A percentile compares a stretch with the other conserved stretches of the same genome.
Evolutionary conservation across 2,329 filamentous ascomycete species (phyloP).

Genomic region (Beauveria asiatica): DNA sequence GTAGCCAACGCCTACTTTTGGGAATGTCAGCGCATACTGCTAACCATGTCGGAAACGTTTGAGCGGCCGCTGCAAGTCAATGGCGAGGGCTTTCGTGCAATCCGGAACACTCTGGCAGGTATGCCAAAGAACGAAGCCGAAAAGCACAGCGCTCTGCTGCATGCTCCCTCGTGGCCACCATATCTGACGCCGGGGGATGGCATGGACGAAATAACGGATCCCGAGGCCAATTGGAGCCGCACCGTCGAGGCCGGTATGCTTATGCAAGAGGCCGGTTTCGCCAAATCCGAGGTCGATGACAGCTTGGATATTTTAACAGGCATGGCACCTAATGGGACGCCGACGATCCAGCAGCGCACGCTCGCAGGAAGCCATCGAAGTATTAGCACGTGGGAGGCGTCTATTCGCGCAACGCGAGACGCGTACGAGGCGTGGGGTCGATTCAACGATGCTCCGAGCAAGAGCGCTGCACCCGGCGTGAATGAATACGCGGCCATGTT

Average conservation of each 20-base stretch:
- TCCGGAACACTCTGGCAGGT: slow-evolving; percentile 44
- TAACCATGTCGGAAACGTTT: slow-evolving; percentile 42
- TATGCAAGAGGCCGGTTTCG: slow-evolving; percentile 50
- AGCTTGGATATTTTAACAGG: slow-evolving; percentile 47
- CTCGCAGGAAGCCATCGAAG: slow-evolving; percentile 14
- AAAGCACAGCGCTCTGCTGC: slow-evolving; percentile 36
- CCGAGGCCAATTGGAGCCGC: slow-evolving; percentile 45
- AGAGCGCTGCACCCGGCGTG: slow-evolving; percentile 26
- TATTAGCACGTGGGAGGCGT: slow-evolving; percentile 42
- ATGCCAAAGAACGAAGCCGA: slow-evolving; percentile 45
- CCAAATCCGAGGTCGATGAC: slow-evolving; percentile 35
- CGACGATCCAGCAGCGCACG: slow-evolving; percentile 44
- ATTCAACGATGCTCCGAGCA: slow-evolving; percentile 31
- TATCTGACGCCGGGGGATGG: slow-evolving; percentile 50
- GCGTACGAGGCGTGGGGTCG: slow-evolving; percentile 52
- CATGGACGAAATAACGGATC: slow-evolving; percentile 45
- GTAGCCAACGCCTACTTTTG: slow-evolving; percentile 33
- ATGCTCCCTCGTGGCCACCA: slow-evolving; percentile 50
- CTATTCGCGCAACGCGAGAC: slow-evolving; percentile 51
- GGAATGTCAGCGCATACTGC: slow-evolving; percentile 47
- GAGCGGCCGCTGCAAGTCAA: slow-evolving; percentile 42
- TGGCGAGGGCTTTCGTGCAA: slow-evolving; percentile 42
- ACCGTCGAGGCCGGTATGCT: slow-evolving; percentile 43
- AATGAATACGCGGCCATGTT: slow-evolving; percentile 53
- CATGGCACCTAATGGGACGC: slow-evolving; percentile 38